phyloP scores from a whole-genome alignment of 2,329 filamentous ascomycete species.

The Scedosporium apiospermum region DNA sequence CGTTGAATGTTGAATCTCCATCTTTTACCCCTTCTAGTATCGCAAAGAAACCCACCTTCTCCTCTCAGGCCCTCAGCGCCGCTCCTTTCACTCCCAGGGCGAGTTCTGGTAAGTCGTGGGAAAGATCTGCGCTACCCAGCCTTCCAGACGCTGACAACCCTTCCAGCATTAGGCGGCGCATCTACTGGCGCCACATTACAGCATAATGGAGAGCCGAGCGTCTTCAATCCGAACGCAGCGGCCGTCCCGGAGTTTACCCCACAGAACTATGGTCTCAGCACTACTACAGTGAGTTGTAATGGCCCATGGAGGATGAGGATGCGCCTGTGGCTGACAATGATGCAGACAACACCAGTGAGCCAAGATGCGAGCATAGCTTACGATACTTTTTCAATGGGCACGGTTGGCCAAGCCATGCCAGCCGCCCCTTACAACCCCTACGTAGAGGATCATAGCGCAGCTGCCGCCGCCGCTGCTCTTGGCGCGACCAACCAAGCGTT shows the following conservation, averaged over 20 bases:
- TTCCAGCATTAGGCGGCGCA: not conserved
- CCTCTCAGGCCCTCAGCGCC: conserved; percentile 82
- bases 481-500: conserved; percentile 13
- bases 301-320: not conserved
- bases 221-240: conserved; percentile 40
- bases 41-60: conserved; percentile 66
- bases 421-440: conserved; percentile 63
- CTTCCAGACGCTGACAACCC: not conserved
- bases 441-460: conserved; percentile 55
- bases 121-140: not conserved
- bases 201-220: conserved; percentile 4
- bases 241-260: conserved; percentile 52
- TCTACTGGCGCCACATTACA: not conserved
- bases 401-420: conserved; percentile 41
- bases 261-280: conserved; percentile 41
- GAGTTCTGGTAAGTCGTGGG: conserved; percentile 26
- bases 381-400: conserved; percentile 56
- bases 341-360: not conserved
- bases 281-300: conserved; percentile 29
- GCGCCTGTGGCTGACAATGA: not conserved
- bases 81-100: conserved; percentile 74
- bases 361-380: conserved; percentile 28
- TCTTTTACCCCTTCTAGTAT: conserved; percentile 71
- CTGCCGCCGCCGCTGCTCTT: conserved; percentile 59
- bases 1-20: conserved; percentile 90